Percentiles rank a stretch among this genome's conserved stretches.
phyloP scores from a whole-genome alignment of 2,329 filamentous ascomycete species.

The Dryadomyces sulphureus region DNA sequence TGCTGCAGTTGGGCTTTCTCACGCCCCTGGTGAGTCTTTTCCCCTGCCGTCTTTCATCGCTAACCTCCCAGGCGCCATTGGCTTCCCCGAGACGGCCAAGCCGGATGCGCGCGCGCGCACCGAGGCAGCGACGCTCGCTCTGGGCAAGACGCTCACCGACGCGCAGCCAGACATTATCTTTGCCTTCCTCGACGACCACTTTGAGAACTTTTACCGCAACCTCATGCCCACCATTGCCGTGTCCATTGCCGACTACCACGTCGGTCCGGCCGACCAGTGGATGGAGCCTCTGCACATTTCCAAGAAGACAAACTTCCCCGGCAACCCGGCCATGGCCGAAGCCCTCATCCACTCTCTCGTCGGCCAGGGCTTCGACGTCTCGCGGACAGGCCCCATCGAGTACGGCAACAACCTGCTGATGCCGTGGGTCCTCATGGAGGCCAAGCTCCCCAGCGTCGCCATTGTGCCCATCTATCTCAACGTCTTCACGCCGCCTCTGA shows the following conservation, averaged over 20 bases:
- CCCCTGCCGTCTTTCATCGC: neutral
- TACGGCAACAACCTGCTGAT: slow-evolving; percentile 10
- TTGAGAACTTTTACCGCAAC: slow-evolving; percentile 11
- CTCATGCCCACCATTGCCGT: slow-evolving; percentile 10
- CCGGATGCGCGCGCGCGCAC: slow-evolving; percentile 8
- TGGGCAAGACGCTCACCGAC: slow-evolving; percentile 7
- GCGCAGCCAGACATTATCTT: slow-evolving; percentile 10
- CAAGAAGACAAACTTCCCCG: slow-evolving; percentile 7
- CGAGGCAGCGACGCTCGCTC: slow-evolving; percentile 7
- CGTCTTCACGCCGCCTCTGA: slow-evolving; percentile 10
- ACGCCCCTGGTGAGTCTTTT: slow-evolving; percentile 6
- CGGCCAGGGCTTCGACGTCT: slow-evolving; percentile 9
- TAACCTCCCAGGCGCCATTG: slow-evolving; percentile 6
- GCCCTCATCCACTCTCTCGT: slow-evolving; percentile 9
- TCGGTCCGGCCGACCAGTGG: slow-evolving; percentile 10
- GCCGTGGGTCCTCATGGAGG: slow-evolving; percentile 10
- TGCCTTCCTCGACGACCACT: slow-evolving; percentile 10
- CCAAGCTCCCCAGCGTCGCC: slow-evolving; percentile 5
- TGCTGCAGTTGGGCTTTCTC: slow-evolving; percentile 8
- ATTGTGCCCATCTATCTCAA: slow-evolving; percentile 9
- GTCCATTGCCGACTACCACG: slow-evolving; percentile 6
- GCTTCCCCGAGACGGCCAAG: slow-evolving; percentile 10
- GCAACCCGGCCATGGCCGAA: slow-evolving; percentile 8
- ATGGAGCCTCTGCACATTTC: slow-evolving; percentile 9
- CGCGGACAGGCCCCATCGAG: slow-evolving; percentile 8